Evolutionary conservation across 1,284 basidiomycete genomes (phyloP).

Genomic region (Pseudozyma hubeiensis): DNA sequence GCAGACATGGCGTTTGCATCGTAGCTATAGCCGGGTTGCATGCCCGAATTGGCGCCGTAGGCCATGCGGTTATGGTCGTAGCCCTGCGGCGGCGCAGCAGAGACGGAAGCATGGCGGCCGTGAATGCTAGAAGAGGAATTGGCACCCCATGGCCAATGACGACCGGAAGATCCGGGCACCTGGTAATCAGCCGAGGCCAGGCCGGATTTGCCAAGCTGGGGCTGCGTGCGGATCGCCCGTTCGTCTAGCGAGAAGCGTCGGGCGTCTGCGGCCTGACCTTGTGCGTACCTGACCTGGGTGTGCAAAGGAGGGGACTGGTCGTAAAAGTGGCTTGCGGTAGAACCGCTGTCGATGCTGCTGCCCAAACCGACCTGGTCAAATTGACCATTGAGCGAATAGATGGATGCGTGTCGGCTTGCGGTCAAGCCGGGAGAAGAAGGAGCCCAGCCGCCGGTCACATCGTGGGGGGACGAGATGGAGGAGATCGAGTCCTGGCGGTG

Average conservation of each 20-base stretch:
- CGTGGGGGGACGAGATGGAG: constrained; percentile 50
- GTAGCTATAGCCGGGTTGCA: constrained; percentile 39
- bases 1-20: constrained; percentile 40
- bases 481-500: constrained; percentile 49
- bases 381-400: constrained; percentile 51
- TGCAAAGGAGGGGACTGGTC: constrained; percentile 50
- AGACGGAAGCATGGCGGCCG: constrained; percentile 49
- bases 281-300: constrained; percentile 46
- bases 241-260: constrained; percentile 54
- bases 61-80: constrained; percentile 49
- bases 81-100: constrained; percentile 42
- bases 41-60: constrained; percentile 39
- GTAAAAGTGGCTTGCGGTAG: constrained; percentile 47
- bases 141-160: constrained; percentile 55
- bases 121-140: constrained; percentile 30
- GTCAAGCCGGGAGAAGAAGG: constrained; percentile 48
- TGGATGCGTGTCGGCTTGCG: constrained; percentile 47
- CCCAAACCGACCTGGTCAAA: constrained; percentile 51
- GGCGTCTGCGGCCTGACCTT: constrained; percentile 41
- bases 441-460: constrained; percentile 45
- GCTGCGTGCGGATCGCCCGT: constrained; percentile 44
- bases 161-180: constrained; percentile 33
- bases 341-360: constrained; percentile 45
- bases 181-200: constrained; percentile 48
- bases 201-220: constrained; percentile 45